Evolutionary conservation across 1,284 basidiomycete species (phyloP), one percentile per base, ranked within the genome.

Genomic region (Pholiota adiposa): DNA sequence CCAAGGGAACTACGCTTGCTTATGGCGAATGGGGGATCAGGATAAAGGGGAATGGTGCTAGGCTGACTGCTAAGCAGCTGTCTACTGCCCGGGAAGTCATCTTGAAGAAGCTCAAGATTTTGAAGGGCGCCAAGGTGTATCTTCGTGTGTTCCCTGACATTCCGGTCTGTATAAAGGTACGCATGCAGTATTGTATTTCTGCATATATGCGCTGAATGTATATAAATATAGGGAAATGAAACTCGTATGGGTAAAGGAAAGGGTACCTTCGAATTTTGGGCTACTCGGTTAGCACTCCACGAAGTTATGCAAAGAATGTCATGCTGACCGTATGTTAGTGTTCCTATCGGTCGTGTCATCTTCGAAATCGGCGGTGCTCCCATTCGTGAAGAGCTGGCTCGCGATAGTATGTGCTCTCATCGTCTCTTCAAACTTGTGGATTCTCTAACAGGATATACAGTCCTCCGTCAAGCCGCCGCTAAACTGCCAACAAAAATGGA

Each of bases 211-310:
- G 40, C 14, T 43, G 16, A 50, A 23, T 41, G 12, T 25, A 36
- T 8, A 41, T 27, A 6, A 21, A 14, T 57, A 1, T 58, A 94
- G 92, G 97, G 97, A 56, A 98, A 98, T 71, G 97, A 99, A 76
- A 97, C 96, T 6, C 92, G 97, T 86, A 99, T 99, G 97, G 97
- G 97, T 49, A 98, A 98, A 77, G 97, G 97, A 60, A 99, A 99
- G 76, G 97, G 97, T 50, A 87, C 92, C 0, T 99, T 98, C 70
- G 97, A 98, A 73, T 98, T 86, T 75, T 98, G 97, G 97, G 94
- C 96, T 34, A 95, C 93, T 62, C 86, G 93, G 93, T 94, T 70
- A 62, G 85, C 50, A 16, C 34, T 18, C 12, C 6, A 25, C n/a
- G n/a, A n/a, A n/a, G n/a, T n/a, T n/a, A n/a, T n/a, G n/a, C n/a